A percentile compares a stretch with the other conserved stretches of the same genome.
phyloP scores from a whole-genome alignment of 345 rosid species.

The Camelina sativa region DNA sequence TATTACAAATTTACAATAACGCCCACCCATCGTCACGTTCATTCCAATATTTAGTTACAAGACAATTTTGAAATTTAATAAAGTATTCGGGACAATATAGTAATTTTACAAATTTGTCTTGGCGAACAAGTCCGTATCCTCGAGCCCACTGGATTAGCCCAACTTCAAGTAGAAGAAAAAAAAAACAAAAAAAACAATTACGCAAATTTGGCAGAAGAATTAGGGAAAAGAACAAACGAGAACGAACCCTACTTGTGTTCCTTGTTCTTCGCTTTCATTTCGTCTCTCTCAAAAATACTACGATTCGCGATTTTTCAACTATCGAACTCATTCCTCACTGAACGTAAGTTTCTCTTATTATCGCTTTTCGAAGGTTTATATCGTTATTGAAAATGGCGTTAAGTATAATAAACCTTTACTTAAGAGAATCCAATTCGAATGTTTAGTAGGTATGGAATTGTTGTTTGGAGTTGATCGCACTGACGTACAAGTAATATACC shows the following conservation, averaged over 20 bases:
- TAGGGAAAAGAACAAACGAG: not conserved
- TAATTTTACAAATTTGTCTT: not conserved
- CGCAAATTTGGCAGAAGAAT: not conserved
- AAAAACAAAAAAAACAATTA: not conserved
- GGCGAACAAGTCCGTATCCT: not conserved
- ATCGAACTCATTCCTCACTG: not conserved
- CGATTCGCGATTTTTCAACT: not conserved
- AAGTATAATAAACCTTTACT: not conserved
- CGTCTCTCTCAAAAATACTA: conserved; percentile 20
- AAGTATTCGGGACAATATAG: too few relatives aligned
- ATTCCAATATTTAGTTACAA: not conserved
- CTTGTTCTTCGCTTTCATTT: not conserved
- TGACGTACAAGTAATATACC: conserved; percentile 10
- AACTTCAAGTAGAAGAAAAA: not conserved
- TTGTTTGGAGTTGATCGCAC: not conserved
- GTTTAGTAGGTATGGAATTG: conserved; percentile 18
- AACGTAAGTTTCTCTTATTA: not conserved
- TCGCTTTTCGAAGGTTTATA: not conserved
- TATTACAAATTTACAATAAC: too few relatives aligned
- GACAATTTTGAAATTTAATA: not conserved
- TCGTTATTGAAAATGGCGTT: not conserved
- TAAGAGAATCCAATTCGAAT: not conserved
- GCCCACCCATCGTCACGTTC: not conserved
- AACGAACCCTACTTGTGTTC: conserved; percentile 30
- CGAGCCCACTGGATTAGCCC: not conserved